These are phyloP conservation scores for Ceratobasidium sp. DNA, from an alignment of 1,284 basidiomycete genomes.

Conservation along the genomic window DNA sequence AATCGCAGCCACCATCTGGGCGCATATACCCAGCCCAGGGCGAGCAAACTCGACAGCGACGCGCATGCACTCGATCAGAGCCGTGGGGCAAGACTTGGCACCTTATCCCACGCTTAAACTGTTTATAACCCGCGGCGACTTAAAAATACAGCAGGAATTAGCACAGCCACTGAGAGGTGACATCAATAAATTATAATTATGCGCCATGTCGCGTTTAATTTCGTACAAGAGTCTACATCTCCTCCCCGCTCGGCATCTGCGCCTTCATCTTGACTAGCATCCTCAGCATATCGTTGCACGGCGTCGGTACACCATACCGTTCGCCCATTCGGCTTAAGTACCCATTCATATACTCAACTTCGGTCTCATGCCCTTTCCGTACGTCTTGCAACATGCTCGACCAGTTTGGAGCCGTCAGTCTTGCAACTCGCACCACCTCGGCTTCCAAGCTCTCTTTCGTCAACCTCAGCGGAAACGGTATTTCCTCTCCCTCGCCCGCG, in stretches of 20 bases:
- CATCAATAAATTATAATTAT: slow-evolving; percentile 11
- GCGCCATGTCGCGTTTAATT: neutral
- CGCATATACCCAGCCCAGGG: neutral
- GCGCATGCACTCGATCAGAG: neutral
- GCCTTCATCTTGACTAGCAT: slow-evolving; percentile 39
- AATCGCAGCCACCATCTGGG: slow-evolving; percentile 20
- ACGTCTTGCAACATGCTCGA: slow-evolving; percentile 87
- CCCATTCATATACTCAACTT: slow-evolving; percentile 90
- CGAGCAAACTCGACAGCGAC: neutral
- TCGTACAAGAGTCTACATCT: neutral
- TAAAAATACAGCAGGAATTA: slow-evolving; percentile 8
- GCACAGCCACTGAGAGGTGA: slow-evolving; percentile 28
- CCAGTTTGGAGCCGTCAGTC: slow-evolving; percentile 72
- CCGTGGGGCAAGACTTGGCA: neutral
- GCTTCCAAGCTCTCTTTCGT: slow-evolving; percentile 54
- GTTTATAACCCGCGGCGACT: slow-evolving; percentile 3
- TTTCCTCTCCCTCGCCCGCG: slow-evolving; percentile 51
- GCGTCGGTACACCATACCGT: slow-evolving; percentile 73
- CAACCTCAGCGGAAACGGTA: slow-evolving; percentile 51
- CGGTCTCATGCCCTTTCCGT: slow-evolving; percentile 71
- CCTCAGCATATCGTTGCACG: slow-evolving; percentile 64
- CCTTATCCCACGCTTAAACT: neutral
- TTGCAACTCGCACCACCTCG: slow-evolving; percentile 71
- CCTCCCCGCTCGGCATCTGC: slow-evolving; percentile 33
- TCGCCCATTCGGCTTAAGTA: slow-evolving; percentile 80